phyloP scores from a whole-genome alignment of 2,329 filamentous ascomycete species.

The Purpureocillium lavendulum region DNA sequence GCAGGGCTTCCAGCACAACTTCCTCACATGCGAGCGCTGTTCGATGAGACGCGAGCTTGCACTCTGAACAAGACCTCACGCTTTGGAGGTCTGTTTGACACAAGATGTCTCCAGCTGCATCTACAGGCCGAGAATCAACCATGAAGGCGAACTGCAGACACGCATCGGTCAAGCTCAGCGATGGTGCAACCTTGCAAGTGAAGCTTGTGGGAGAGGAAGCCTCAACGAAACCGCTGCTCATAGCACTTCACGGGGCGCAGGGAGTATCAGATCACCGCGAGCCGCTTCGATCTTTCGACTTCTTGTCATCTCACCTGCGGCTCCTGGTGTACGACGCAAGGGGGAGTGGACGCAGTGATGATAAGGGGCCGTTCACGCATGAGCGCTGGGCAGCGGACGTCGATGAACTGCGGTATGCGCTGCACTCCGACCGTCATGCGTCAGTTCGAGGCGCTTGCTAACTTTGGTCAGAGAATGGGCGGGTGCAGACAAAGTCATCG shows the following conservation, averaged over 20 bases:
- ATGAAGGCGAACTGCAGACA: not conserved
- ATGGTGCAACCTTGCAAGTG: conserved; percentile 11
- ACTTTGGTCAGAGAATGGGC: conserved; percentile 9
- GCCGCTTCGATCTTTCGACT: conserved; percentile 9
- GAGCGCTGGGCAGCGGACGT: conserved; percentile 14
- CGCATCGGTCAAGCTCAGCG: conserved; percentile 9
- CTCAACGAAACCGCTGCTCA: conserved; percentile 10
- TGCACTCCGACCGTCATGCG: not conserved
- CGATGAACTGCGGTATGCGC: conserved; percentile 14
- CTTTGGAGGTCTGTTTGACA: too few species aligned
- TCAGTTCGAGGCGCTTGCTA: too few species aligned
- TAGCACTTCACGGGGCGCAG: conserved; percentile 14
- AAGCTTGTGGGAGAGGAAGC: conserved; percentile 9
- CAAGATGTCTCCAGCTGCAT: too few species aligned
- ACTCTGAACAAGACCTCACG: too few species aligned
- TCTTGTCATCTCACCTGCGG: conserved; percentile 10
- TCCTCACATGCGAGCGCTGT: too few species aligned
- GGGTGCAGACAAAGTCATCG: conserved; percentile 10
- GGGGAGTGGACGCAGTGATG: conserved; percentile 15
- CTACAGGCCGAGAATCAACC: too few species aligned
- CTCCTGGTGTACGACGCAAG: conserved; percentile 15
- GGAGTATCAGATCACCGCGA: conserved; percentile 14
- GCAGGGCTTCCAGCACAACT: too few species aligned
- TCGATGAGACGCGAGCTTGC: too few species aligned
- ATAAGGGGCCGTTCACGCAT: conserved; percentile 13